Evolutionary conservation across 306 rosid species (phyloP).

Genomic region (Dicorynia guianensis): DNA sequence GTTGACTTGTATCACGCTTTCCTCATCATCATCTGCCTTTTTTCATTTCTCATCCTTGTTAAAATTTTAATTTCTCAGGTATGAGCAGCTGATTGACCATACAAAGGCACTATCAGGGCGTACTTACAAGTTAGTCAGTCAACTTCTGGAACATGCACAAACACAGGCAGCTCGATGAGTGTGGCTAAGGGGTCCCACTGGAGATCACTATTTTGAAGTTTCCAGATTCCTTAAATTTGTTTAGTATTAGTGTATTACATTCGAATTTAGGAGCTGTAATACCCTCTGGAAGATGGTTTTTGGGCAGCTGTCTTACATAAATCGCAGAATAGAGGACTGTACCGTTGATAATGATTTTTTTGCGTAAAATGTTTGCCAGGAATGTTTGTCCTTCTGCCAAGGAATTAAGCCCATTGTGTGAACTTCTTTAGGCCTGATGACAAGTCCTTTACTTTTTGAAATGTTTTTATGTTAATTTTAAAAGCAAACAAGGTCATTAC

Average conservation of each 20-base stretch:
- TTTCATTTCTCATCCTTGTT: background rate
- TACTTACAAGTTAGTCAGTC: conserved; percentile 67
- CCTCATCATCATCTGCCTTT: background rate
- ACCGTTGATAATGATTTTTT: conserved; percentile 21
- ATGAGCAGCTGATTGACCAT: conserved; percentile 90
- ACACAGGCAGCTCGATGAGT: conserved; percentile 65
- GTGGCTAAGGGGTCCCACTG: conserved; percentile 21
- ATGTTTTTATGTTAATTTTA: too few species aligned
- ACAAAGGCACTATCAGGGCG: conserved; percentile 72
- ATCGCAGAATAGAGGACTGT: background rate
- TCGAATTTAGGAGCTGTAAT: conserved; percentile 30
- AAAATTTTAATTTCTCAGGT: conserved; percentile 52
- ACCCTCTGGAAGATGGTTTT: conserved; percentile 29
- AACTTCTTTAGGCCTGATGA: too few species aligned
- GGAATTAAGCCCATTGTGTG: too few species aligned
- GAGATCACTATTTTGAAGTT: conserved; percentile 27
- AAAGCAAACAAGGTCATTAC: too few species aligned
- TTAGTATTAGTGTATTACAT: conserved; percentile 35
- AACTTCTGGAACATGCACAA: conserved; percentile 67
- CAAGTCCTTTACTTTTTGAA: too few species aligned
- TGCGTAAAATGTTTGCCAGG: conserved; percentile 27
- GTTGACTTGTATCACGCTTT: background rate
- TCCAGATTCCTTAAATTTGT: conserved; percentile 28
- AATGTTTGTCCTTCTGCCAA: background rate
- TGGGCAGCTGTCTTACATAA: background rate